phyloP scores from a whole-genome alignment of 2,329 filamentous ascomycete genomes.

The Ceratocystis alfenasii region DNA sequence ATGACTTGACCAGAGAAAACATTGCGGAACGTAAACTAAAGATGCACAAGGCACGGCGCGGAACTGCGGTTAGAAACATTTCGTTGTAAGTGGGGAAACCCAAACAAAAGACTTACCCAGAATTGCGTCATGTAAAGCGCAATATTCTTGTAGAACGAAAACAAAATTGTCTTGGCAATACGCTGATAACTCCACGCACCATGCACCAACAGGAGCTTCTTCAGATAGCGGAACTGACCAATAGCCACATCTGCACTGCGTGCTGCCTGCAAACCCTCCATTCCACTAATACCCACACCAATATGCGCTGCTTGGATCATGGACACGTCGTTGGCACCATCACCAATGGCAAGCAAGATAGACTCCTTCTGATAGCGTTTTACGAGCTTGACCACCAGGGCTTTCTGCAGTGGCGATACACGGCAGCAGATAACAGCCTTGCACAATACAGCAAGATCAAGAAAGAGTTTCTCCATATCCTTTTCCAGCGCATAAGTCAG shows the following conservation, averaged over 20 bases:
- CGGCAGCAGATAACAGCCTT: conserved; percentile 98
- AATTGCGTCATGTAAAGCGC: conserved; percentile 98
- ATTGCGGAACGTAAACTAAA: conserved; percentile 90
- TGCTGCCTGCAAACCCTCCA: conserved; percentile 92
- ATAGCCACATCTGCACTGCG: conserved; percentile 93
- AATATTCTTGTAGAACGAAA: conserved; percentile 99
- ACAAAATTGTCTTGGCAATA: conserved; percentile 91
- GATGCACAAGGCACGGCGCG: background rate
- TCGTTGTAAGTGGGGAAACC: no score
- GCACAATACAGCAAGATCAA: conserved; percentile 88
- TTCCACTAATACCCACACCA: conserved; percentile 90
- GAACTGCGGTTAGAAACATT: background rate
- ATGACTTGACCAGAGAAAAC: conserved; percentile 96
- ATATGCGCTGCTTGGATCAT: conserved; percentile 99
- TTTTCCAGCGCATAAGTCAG: conserved; percentile 86
- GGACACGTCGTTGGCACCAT: conserved; percentile 97
- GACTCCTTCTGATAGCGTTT: conserved; percentile 82
- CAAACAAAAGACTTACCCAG: conserved; percentile 53
- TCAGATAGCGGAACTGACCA: conserved; percentile 86
- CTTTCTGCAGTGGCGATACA: conserved; percentile 94
- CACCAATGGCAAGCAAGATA: conserved; percentile 88
- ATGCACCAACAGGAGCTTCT: conserved; percentile 87
- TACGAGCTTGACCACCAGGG: conserved; percentile 92
- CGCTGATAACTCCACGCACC: conserved; percentile 97
- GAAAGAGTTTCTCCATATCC: conserved; percentile 83